Conservation (phyloP, 345 rosid species). For the Hibiscus syriacus region DNA sequence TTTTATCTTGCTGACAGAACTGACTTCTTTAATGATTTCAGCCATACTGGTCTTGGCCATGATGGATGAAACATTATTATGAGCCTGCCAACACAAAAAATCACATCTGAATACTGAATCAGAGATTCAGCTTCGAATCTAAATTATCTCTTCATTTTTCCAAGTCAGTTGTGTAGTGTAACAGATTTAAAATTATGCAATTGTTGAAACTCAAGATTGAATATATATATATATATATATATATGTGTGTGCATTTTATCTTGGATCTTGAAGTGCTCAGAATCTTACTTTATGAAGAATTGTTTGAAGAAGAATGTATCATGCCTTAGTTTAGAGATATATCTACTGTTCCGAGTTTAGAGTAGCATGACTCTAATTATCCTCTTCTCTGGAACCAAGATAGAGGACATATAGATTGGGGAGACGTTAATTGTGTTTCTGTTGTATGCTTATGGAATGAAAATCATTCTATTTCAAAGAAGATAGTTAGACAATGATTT, state of each 20-base stretch:
- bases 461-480: background rate
- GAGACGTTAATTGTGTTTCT: background rate
- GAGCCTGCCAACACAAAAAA: background rate
- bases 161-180: background rate
- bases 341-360: background rate
- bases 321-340: background rate
- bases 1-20: background rate
- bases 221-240: too few species aligned
- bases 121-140: background rate
- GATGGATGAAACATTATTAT: background rate
- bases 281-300: background rate
- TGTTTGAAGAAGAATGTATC: background rate
- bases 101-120: background rate
- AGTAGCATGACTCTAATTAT: background rate
- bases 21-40: conserved; percentile 4
- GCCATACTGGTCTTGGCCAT: conserved; percentile 14
- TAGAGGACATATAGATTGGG: background rate
- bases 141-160: background rate
- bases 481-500: background rate
- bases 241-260: background rate
- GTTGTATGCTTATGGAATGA: background rate
- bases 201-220: background rate
- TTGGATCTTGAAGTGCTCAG: background rate
- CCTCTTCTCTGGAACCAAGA: background rate
- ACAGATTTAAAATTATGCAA: background rate